phyloP scores from a whole-genome alignment of 1,284 basidiomycete genomes.

The Ceratobasidium sp. region DNA sequence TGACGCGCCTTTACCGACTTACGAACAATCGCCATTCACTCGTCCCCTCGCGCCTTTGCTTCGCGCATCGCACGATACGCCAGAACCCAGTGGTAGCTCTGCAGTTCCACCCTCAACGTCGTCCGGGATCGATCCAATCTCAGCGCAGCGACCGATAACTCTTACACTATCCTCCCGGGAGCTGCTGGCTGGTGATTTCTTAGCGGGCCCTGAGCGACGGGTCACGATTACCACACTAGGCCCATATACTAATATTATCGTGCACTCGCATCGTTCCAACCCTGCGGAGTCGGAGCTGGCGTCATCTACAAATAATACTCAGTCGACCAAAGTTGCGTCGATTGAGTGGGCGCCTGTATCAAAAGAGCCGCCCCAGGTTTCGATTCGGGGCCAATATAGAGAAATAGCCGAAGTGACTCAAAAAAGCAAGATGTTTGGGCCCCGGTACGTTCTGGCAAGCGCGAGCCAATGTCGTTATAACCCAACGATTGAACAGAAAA shows the following conservation, averaged over 20 bases:
- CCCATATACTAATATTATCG: background rate
- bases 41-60: conserved; percentile 14
- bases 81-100: background rate
- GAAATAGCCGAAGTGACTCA: background rate
- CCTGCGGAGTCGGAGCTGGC: background rate
- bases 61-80: background rate
- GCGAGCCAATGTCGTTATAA: too few relatives aligned
- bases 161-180: background rate
- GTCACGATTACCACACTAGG: conserved; percentile 5
- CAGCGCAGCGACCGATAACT: background rate
- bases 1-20: background rate
- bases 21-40: conserved; percentile 18
- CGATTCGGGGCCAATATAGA: background rate
- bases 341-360: conserved; percentile 1
- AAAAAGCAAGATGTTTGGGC: conserved; percentile 4
- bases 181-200: background rate
- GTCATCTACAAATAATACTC: background rate
- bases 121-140: background rate
- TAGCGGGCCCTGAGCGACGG: background rate
- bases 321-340: background rate
- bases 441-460: background rate
- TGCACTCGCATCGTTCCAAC: background rate
- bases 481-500: background rate
- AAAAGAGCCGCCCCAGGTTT: background rate
- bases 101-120: background rate